phyloP scores from a whole-genome alignment of 345 rosid species.

The Eucalyptus regnans region DNA sequence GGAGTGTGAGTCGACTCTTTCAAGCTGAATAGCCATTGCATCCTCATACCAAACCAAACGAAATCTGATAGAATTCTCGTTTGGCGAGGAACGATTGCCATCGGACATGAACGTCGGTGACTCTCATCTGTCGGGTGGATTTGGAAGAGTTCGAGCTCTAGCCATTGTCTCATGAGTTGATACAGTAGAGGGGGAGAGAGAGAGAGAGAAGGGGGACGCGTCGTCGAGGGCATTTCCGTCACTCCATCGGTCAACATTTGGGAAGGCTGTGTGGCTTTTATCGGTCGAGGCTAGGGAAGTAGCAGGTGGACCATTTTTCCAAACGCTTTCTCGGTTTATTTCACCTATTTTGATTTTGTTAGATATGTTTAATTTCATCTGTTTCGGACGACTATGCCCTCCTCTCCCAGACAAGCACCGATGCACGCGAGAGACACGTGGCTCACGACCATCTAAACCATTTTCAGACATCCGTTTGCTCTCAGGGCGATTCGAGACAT shows the following conservation, averaged over 20 bases:
- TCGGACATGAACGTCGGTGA: neutral
- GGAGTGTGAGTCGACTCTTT: neutral
- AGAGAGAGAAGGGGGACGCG: neutral
- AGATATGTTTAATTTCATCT: neutral
- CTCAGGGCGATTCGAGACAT: neutral
- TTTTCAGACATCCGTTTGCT: neutral
- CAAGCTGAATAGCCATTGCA: neutral
- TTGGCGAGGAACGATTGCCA: neutral
- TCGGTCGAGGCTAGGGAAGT: neutral
- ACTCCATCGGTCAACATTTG: neutral
- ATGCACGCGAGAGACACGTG: neutral
- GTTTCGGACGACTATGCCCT: neutral
- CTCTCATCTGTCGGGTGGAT: neutral
- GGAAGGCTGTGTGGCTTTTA: neutral
- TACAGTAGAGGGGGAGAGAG: neutral
- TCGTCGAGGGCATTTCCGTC: neutral
- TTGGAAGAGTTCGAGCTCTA: neutral
- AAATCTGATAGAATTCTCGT: neutral
- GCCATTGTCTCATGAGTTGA: neutral
- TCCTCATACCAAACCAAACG: neutral
- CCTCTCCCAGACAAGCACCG: neutral
- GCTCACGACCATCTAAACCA: neutral
- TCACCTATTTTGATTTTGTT: neutral
- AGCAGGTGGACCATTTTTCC: neutral
- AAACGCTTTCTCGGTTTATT: neutral